Evolutionary conservation across 345 rosid species (phyloP).

Genomic region (Jatropha curcas): DNA sequence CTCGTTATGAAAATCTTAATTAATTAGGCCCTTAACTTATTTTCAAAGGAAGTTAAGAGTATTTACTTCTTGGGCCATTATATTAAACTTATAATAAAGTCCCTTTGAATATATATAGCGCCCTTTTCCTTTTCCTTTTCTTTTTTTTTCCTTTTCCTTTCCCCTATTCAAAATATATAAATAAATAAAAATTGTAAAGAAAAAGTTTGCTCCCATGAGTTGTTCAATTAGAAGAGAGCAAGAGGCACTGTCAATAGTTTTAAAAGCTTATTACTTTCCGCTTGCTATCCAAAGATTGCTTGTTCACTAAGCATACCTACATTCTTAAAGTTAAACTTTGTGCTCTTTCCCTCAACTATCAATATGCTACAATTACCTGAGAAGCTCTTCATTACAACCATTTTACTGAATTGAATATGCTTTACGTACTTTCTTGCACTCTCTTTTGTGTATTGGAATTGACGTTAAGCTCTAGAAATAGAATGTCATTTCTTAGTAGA

Average conservation of each 20-base stretch:
- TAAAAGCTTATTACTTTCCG: neutral
- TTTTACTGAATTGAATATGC: slow-evolving; percentile 14
- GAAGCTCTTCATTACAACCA: neutral
- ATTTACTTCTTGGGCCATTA: too few relatives aligned
- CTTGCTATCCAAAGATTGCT: slow-evolving; percentile 14
- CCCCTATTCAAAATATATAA: too few relatives aligned
- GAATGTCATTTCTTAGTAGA: slow-evolving; percentile 40
- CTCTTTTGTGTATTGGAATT: slow-evolving; percentile 2
- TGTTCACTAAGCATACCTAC: slow-evolving; percentile 21
- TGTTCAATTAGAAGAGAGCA: neutral
- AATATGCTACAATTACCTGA: slow-evolving; percentile 2
- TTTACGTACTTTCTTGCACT: too few relatives aligned
- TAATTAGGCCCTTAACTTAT: too few relatives aligned
- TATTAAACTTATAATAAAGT: too few relatives aligned
- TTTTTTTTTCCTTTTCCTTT: too few relatives aligned
- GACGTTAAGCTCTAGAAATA: neutral
- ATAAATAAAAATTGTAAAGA: neutral
- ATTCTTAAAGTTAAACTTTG: slow-evolving; percentile 29
- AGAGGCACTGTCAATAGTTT: neutral
- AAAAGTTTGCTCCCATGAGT: neutral
- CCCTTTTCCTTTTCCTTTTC: too few relatives aligned
- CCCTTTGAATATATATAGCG: too few relatives aligned
- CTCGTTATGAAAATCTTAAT: too few relatives aligned
- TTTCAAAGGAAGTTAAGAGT: too few relatives aligned
- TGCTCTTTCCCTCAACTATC: neutral